These are phyloP conservation scores for Globisporangium orthogonon DNA, from an alignment of 352 stramenopile species.

Conservation along the genomic window DNA sequence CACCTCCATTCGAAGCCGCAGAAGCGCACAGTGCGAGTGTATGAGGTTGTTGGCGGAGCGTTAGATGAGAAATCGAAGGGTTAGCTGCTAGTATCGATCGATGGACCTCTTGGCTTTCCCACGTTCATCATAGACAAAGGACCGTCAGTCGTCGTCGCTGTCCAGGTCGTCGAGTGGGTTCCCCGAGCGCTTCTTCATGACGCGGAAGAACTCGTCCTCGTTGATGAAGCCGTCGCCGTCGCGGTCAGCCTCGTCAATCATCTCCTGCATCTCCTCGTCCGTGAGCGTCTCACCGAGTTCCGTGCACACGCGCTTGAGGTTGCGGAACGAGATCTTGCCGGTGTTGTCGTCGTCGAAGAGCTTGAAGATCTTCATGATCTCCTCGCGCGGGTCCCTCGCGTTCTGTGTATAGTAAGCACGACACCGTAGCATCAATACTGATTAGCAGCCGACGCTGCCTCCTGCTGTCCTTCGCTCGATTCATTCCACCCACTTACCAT, in stretches of 20 bases:
- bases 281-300: conserved; percentile 73
- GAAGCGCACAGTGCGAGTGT: neutral
- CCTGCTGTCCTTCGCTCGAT: neutral
- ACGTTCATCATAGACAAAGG: neutral
- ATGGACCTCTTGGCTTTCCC: neutral
- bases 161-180: conserved; percentile 90
- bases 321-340: conserved; percentile 93
- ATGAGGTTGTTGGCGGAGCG: neutral
- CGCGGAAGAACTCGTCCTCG: conserved; percentile 93
- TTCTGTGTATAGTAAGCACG: conserved; percentile 25
- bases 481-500: conserved; percentile 41
- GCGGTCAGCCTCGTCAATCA: conserved; percentile 94
- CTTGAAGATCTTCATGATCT: conserved; percentile 93
- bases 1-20: neutral
- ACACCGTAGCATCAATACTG: too few relatives aligned
- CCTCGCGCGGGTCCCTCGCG: conserved; percentile 82
- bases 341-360: conserved; percentile 96
- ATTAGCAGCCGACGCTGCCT: too few relatives aligned
- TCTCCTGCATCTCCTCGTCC: conserved; percentile 88
- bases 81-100: neutral
- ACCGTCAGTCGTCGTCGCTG: conserved; percentile 78
- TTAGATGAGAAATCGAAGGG: neutral
- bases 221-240: conserved; percentile 93
- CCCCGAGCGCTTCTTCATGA: conserved; percentile 94
- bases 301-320: conserved; percentile 90